Base-by-base conservation (phyloP, 2,329 filamentous ascomycete genomes). In the Talaromyces sp. region DNA sequence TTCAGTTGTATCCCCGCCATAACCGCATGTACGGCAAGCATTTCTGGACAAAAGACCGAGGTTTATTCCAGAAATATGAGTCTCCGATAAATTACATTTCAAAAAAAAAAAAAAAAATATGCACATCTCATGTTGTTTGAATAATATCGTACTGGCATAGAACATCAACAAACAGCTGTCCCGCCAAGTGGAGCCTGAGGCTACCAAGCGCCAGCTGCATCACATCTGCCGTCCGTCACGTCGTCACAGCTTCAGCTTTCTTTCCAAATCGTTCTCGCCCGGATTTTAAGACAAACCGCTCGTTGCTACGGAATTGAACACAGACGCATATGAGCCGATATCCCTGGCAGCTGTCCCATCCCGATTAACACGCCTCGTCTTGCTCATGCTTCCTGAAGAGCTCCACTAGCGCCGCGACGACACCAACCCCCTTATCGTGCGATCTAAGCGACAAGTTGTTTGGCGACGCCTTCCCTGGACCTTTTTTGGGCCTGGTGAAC, bases 351-450 rank as follows among this genome's bases (percentile, higher is more conserved):
- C 49, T 52, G 9, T 52, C 19, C 13, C 26, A 52, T 11, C 14
- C 27, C 49, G 49, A 52, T 52, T 11, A 52, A 52, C 10, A n/a
- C 24, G 49, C 49, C 11, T 29, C 49, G 4, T 46, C n/a, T 8
- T 27, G 49, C 49, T 52, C 26, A 52, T 52, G 49, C 49, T 52
- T 32, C 52, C 19, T 31, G 26, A 43, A 55, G 21, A 55, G 53
- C 31, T 38, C 31, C 24, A 55, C 51, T 35, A 54, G 31, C 43
- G 43, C 43, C 43, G 19, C 43, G 5, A 56, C 43, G 5, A 56
- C 55, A n/a, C 17, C 38, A 51, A 11, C 50, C 35, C 58, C 60
- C 60, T 56, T 56, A 62, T 62, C 60, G 55, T 50, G 31, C 29
- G 51, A 55, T 55, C n/a, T 43, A 50, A 51, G 55, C 35, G 17